Evolutionary conservation across 129 eudicot species (phyloP), one percentile per base, ranked within the genome.

Genomic region (Apium graveolens): DNA sequence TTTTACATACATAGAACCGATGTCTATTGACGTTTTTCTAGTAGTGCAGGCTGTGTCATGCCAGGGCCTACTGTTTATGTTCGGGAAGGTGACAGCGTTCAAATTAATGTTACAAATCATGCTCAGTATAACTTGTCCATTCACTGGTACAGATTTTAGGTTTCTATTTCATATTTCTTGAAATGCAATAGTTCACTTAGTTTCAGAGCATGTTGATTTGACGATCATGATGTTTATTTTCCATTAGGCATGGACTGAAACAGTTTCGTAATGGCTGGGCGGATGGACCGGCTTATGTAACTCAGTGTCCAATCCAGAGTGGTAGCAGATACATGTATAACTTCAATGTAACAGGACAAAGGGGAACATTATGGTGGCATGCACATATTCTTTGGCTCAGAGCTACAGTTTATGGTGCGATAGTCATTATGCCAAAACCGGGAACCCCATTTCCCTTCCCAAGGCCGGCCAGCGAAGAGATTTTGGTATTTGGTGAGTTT

Each of bases 321-420:
- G 95, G 95, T 26, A 78, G 77, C 21, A 92, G 86, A 80, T 89
- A 84, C 12, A 74, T 75, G 12, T 89, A 89, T 73, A 84, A 81
- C 76, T 87, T 91, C 82, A 89, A 84, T 27, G 86, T 91, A 34
- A 86, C 95, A 3, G 90, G 88, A 18, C 91, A 89, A 86, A 83
- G 90, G 80, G 95, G 97, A 4, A 92, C 97, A 17, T 41, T 89
- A 41, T 89, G 92, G 94, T 91, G 97, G 94, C 97, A 70, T 70
- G 75, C 76, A 8, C 76, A 72, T 42, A 72, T 72, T 72, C 34
- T 42, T 12, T 72, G 76, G 76, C 76, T 72, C 51, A 37, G 75
- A 21, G 75, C 49, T 9, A 71, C 75, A 3, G 76, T 71, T 6
- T 83, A 92, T 75, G 97, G 97, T 32, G 96, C 96, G 2, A 83